Base-by-base conservation (phyloP, 2,329 filamentous ascomycete genomes). In the Colletotrichum tabaci region DNA sequence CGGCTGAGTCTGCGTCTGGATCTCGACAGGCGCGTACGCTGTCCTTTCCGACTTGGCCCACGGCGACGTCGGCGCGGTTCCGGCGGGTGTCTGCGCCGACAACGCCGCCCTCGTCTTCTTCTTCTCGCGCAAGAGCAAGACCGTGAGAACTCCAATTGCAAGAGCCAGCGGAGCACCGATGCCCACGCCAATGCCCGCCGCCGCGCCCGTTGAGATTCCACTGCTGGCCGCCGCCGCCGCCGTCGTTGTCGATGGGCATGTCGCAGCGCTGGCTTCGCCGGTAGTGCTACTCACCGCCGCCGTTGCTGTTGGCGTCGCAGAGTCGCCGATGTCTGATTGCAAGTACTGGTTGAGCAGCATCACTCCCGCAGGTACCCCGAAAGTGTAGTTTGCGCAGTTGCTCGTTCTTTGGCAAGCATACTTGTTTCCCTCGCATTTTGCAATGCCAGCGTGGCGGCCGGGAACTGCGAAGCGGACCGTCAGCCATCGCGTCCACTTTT, bases 41-140 rank as follows among this genome's bases (percentile, higher is more conserved):
- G 65, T 63, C 4, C 23, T 38, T n/a, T 55, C 65, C 1, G 65
- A 56, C 18, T 69, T 72, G 0, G 38, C 58, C 69, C 58, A 46
- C 4, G 58, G 58, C 26, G 53, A 30, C 23, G 30, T 8, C 10
- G 58, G 58, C 4, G 15, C 15, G 2, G 12, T 52, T 3, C 35
- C 35, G 7, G n/a, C 3, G n/a, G 38, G 21, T 2, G 15, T 23
- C 8, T 62, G 10, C 12, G 13, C 26, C 40, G 26, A 35, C 2
- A 55, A 26, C 21, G 53, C 53, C 9, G 6, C 60, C 5, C 65
- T 69, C 23, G 60, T 40, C 67, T 60, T 73, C 57, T 67, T 64
- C 21, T 62, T 66, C 62, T 73, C 71, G 4, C 63, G 67, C 46
- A 73, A 13, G n/a, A 73, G 67, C 57, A 73, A 46, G 18, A 71